Evolutionary conservation across 192 early-diverging fungal species (phyloP).

Genomic region (Lobosporangium transversale): DNA sequence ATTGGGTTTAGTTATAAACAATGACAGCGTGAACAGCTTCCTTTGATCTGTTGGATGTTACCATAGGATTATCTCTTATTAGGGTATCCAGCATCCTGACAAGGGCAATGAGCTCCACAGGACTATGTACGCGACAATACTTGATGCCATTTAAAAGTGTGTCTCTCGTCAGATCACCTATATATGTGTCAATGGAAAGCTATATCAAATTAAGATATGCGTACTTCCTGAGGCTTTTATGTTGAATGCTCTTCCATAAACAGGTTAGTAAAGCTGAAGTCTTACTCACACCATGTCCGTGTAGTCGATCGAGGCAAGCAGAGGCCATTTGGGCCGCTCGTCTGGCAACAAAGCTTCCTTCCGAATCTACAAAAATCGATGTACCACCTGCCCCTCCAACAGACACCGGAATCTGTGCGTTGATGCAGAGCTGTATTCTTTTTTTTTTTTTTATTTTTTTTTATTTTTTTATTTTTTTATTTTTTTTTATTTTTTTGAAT

Average conservation of each 20-base stretch:
- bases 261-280: neutral
- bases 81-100: conserved; percentile 23
- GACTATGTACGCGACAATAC: conserved; percentile 50
- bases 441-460: neutral
- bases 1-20: too few relatives aligned
- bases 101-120: conserved; percentile 44
- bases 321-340: conserved; percentile 25
- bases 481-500: too few relatives aligned
- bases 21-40: too few relatives aligned
- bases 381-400: conserved; percentile 19
- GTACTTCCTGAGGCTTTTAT: too few relatives aligned
- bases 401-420: conserved; percentile 25
- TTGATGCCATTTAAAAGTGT: conserved; percentile 35
- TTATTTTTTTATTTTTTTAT: neutral
- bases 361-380: conserved; percentile 47
- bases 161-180: neutral
- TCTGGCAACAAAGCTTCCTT: conserved; percentile 48
- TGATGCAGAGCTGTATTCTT: conserved; percentile 47
- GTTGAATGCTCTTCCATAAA: too few relatives aligned
- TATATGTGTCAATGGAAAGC: neutral
- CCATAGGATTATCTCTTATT: conserved; percentile 18
- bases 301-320: too few relatives aligned
- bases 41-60: too few relatives aligned
- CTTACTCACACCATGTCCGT: neutral
- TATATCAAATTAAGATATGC: too few relatives aligned